Percentiles rank a stretch among this genome's conserved stretches.
Conservation (phyloP, 2,329 filamentous ascomycete species). For the Scortechinia acanthostroma region DNA sequence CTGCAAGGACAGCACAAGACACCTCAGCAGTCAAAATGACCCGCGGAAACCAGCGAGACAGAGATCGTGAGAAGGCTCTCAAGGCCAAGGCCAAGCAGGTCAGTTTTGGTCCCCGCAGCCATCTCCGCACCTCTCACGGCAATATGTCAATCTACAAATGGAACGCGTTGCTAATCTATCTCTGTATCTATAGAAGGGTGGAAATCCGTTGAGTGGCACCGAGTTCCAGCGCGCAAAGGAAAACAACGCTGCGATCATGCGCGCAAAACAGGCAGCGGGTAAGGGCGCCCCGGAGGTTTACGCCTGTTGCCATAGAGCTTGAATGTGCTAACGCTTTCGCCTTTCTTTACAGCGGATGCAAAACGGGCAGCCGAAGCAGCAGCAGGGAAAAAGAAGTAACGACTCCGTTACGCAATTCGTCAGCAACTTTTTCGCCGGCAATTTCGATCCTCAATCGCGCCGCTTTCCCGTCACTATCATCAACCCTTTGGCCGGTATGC, state of each 20-base stretch:
- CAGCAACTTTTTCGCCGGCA: too few species aligned
- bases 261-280: not conserved
- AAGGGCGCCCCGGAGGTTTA: too few species aligned
- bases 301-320: too few species aligned
- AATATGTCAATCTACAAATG: too few species aligned
- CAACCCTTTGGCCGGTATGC: too few species aligned
- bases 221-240: not conserved
- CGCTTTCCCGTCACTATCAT: too few species aligned
- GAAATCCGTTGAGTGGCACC: not conserved
- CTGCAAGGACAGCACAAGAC: too few species aligned
- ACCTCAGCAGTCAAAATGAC: too few species aligned
- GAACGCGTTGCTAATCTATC: not conserved
- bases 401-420: too few species aligned
- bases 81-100: not conserved
- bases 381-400: not conserved
- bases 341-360: not conserved
- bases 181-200: not conserved
- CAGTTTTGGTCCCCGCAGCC: not conserved
- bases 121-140: too few species aligned
- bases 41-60: conserved; percentile 1
- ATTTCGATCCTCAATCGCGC: too few species aligned
- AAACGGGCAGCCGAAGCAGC: not conserved
- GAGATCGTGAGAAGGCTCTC: not conserved
- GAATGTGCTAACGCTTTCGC: not conserved
- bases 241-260: not conserved